These are phyloP conservation scores for Cercospora berteroae DNA, from an alignment of 2,329 filamentous ascomycete species.

Conservation along the genomic window DNA sequence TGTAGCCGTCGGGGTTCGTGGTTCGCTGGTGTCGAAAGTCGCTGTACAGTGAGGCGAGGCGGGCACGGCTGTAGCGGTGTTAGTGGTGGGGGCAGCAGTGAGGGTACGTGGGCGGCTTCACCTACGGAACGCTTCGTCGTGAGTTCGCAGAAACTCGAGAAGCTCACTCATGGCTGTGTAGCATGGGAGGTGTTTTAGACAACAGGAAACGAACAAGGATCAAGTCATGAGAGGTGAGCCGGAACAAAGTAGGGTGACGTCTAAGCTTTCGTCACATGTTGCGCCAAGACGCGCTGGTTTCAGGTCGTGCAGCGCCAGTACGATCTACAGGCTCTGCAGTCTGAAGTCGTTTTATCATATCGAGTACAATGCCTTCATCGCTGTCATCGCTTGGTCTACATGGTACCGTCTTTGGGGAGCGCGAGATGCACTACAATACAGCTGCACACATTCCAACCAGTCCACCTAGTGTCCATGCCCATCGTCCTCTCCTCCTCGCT, in stretches of 20 bases:
- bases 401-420: neutral
- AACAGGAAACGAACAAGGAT: neutral
- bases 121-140: constrained; percentile 52
- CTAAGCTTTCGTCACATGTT: constrained; percentile 5
- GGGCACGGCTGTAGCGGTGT: constrained; percentile 54
- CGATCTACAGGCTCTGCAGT: neutral
- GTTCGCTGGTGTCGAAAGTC: constrained; percentile 74
- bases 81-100: constrained; percentile 11
- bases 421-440: constrained; percentile 1
- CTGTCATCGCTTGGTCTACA: constrained; percentile 9
- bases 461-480: constrained; percentile 40
- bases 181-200: neutral
- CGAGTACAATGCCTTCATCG: neutral
- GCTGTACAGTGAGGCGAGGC: constrained; percentile 82
- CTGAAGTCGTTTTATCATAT: neutral
- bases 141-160: constrained; percentile 56
- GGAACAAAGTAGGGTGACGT: neutral
- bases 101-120: constrained; percentile 30
- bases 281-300: neutral
- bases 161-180: constrained; percentile 46
- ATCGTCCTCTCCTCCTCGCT: constrained; percentile 69
- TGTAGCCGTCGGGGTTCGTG: constrained; percentile 81
- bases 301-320: neutral
- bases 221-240: neutral
- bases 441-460: neutral